Percentiles rank a stretch among this genome's conserved stretches.
Conservation (phyloP, 768 basidiomycete genomes). For the Kondoa subrosea region DNA sequence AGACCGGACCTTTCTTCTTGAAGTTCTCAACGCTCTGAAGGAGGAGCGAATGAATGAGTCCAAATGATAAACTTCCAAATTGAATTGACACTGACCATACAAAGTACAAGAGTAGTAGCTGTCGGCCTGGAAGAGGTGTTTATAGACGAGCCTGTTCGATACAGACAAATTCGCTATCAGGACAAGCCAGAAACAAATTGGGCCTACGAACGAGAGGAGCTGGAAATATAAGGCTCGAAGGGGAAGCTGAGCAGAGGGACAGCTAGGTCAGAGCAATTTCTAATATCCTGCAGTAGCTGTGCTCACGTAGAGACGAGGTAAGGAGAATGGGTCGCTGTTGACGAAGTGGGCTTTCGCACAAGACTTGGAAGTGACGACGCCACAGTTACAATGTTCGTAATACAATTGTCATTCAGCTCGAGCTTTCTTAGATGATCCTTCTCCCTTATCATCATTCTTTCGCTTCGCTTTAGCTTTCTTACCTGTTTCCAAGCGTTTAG, state of each 20-base stretch:
- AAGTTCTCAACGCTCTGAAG: conserved; percentile 1
- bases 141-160: no score
- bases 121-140: no score
- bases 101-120: background rate
- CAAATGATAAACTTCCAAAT: background rate
- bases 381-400: background rate
- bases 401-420: background rate
- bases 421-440: background rate
- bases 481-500: background rate
- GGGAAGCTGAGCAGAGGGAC: no score
- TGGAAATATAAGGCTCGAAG: no score
- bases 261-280: no score
- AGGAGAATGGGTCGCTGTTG: no score
- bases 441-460: background rate
- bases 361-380: background rate
- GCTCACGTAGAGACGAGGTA: no score
- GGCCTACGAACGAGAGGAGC: no score
- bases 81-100: background rate
- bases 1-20: background rate
- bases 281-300: no score
- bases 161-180: no score
- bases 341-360: no score
- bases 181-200: no score
- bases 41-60: background rate
- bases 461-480: background rate